Base-by-base conservation (phyloP, 352 stramenopile genomes). In the Vaucheria bursata region DNA sequence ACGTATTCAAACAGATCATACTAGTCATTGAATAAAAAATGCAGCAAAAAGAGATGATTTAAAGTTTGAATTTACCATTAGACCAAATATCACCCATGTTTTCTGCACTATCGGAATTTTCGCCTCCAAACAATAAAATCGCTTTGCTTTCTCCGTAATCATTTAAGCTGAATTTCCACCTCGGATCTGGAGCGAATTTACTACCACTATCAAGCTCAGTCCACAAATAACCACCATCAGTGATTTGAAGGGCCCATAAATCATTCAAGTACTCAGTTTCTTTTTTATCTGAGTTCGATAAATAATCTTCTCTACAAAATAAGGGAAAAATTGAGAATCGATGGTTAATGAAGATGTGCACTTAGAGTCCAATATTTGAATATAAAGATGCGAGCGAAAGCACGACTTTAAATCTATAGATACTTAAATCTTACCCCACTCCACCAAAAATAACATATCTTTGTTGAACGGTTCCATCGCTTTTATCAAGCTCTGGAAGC, bases 181-280 rank as follows among this genome's bases (percentile, higher is more conserved):
- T 31, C 53, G 2, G 2, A 31, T 7, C 2, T 34, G 53, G 53
- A 31, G 53, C 8, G 53, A 7, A 7, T 7, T 7, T 68, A 34
- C 53, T 34, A 18, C 38, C 34, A 34, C 12, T 1, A n/a, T n/a
- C n/a, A 4, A 79, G 64, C 74, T 74, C 39, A 33, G 39, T 74
- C 74, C 74, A 79, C 6, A 32, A 12, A 40, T 75, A 79, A 4
- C 74, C 74, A 12, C 32, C 75, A 37, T 79, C 75, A 4, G 65
- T 79, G 66, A 79, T 79, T 45, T 74, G 74, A 25, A 79, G 38
- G 67, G 74, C 35, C 74, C 74, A 79, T 45, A 79, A 53, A 50
- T 79, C 74, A 1, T 38, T 68, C 1, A 79, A 69, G 65, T 74
- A 79, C n/a, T 68, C 64, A 32, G 59, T 38, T 50, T 40, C 67